Base-by-base conservation (phyloP, 2,329 filamentous ascomycete genomes). In the Paramyrothecium sp. region DNA sequence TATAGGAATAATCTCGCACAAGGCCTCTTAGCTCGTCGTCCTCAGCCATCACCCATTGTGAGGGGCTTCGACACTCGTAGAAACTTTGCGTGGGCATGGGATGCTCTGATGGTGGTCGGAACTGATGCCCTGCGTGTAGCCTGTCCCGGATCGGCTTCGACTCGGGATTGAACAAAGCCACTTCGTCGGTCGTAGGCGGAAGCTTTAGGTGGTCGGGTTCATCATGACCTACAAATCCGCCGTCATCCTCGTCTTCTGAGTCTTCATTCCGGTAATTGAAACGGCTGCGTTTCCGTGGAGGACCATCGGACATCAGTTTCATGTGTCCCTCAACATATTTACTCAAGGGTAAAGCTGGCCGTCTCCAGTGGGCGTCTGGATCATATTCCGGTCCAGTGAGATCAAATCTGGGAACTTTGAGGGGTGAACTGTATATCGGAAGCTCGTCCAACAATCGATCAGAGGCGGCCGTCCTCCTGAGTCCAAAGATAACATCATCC, bases 1-100 rank as follows among this genome's bases (percentile, higher is more conserved):
- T 99, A 78, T 97, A 98, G 0, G 92, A 92, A 68, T 95, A 96
- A 61, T 98, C 92, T 65, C 92, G 90, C 19, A 97, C 95, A 46
- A 96, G 81, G 50, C 82, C 83, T 55, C 91, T 88, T 7, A 99
- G 80, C 72, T 96, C 92, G 65, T 98, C 93, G 64, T 99, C 95
- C 70, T 99, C 95, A 3, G 89, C 81, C 69, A 86, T 83, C 0
- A 92, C 91, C 95, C 95, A 99, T 68, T 97, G 92, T 3, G 95
- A 98, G 2, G 92, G 88, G 54, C 83, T 86, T 44, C 95, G 84
- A 60, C 85, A 89, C 72, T 99, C 94, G 67, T 96, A 98, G 75
- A 98, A 99, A 54, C 83, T 87, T 64, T 94, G 89, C 2, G 89
- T 85, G 1, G 95, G 95, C 93, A 98, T 98, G 0, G 86, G 84